Evolutionary conservation across 306 rosid species (phyloP).

Genomic region (Sicyos baderoa): DNA sequence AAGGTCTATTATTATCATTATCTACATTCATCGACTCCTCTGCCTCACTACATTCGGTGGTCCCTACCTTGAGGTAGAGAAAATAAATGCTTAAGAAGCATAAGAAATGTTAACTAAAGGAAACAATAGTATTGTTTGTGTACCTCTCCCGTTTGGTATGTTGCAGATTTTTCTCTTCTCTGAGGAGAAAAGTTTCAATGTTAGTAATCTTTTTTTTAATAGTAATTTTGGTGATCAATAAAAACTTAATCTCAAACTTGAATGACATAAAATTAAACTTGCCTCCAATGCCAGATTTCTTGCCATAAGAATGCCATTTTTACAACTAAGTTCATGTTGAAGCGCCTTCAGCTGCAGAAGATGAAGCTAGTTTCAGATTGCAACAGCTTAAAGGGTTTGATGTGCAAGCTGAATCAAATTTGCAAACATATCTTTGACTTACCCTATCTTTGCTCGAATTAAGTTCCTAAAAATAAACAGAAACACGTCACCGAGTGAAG

Average conservation of each 20-base stretch:
- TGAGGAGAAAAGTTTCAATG: conserved; percentile 18
- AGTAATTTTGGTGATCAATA: neutral
- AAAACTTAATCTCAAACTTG: neutral
- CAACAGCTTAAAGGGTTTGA: conserved; percentile 9
- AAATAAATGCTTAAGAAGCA: conserved; percentile 11
- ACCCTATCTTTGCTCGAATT: conserved; percentile 65
- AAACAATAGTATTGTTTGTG: conserved; percentile 30
- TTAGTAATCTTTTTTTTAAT: too few relatives aligned
- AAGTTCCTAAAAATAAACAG: conserved; percentile 58
- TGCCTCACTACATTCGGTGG: conserved; percentile 25
- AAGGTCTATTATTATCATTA: conserved; percentile 14
- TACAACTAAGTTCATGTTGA: conserved; percentile 64
- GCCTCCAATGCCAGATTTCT: conserved; percentile 45
- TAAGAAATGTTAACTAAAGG: conserved; percentile 15
- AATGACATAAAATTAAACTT: conserved; percentile 27
- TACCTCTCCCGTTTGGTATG: conserved; percentile 24
- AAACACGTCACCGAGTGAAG: conserved; percentile 3
- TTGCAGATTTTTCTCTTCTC: conserved; percentile 27
- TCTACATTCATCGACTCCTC: conserved; percentile 32
- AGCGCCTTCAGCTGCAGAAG: conserved; percentile 50
- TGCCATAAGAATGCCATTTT: conserved; percentile 49
- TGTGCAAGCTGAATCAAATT: conserved; percentile 19
- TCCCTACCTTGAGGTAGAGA: conserved; percentile 30
- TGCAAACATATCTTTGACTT: conserved; percentile 29
- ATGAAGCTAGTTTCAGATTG: conserved; percentile 16